phyloP scores from a whole-genome alignment of 1,284 basidiomycete genomes.

The Papiliotrema terrestris region DNA sequence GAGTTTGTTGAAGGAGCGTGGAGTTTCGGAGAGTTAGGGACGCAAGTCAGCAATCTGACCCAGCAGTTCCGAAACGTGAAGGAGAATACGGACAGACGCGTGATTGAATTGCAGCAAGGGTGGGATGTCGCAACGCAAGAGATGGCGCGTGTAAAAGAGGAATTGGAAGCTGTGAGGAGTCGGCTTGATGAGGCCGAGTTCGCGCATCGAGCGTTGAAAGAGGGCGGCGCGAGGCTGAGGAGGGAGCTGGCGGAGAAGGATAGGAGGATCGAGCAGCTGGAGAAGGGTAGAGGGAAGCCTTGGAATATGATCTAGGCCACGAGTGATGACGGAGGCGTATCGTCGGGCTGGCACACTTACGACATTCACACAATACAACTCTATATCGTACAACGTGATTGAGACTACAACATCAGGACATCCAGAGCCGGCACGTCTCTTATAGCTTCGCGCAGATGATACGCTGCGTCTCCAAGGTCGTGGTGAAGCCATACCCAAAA shows the following conservation, averaged over 20 bases:
- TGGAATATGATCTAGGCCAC: constrained; percentile 1
- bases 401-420: no score
- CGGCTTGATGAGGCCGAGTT: constrained; percentile 16
- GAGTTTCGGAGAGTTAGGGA: no score
- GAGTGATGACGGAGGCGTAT: background rate
- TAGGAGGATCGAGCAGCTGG: constrained; percentile 7
- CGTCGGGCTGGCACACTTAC: background rate
- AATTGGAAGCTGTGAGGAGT: constrained; percentile 4
- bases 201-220: constrained; percentile 13
- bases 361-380: no score
- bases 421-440: no score
- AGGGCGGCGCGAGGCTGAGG: constrained; percentile 15
- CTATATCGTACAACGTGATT: no score
- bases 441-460: no score
- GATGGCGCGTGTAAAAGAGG: constrained; percentile 1
- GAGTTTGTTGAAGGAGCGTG: background rate
- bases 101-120: constrained; percentile 4
- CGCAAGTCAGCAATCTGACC: background rate
- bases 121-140: background rate
- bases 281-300: background rate
- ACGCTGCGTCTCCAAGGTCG: no score
- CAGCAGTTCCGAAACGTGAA: background rate
- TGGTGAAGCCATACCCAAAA: no score
- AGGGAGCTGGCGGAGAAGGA: constrained; percentile 13
- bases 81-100: background rate